phyloP scores from a whole-genome alignment of 2,329 filamentous ascomycete genomes.

The Aureobasidium pullulans region DNA sequence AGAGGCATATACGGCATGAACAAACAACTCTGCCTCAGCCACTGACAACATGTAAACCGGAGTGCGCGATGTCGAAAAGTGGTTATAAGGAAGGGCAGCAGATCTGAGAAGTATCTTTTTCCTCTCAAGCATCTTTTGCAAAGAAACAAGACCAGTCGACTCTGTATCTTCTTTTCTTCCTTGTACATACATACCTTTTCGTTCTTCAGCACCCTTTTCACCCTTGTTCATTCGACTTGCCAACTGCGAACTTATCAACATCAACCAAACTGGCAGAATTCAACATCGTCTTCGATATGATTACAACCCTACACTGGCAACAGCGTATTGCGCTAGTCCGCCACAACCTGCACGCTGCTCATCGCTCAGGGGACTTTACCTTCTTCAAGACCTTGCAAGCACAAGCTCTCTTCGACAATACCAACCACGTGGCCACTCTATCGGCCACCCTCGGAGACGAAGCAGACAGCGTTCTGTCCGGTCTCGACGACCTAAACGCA shows the following conservation, averaged over 20 bases:
- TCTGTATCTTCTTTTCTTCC: neutral
- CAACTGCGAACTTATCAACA: too few relatives aligned
- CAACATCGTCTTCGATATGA: constrained; percentile 21
- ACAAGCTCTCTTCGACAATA: constrained; percentile 36
- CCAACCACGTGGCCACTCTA: constrained; percentile 38
- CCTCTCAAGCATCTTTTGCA: neutral
- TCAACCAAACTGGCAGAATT: constrained; percentile 12
- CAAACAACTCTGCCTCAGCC: constrained; percentile 1
- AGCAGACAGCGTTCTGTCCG: constrained; percentile 36
- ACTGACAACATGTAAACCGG: constrained; percentile 1
- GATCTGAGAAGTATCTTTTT: neutral
- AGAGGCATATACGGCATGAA: neutral
- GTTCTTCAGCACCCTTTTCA: neutral
- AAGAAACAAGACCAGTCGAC: neutral
- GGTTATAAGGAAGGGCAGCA: neutral
- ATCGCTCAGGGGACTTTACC: constrained; percentile 37
- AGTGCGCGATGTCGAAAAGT: neutral
- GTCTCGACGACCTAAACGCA: constrained; percentile 40
- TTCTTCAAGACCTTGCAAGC: constrained; percentile 41
- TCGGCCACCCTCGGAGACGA: constrained; percentile 34
- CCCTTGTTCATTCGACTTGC: neutral
- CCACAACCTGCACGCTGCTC: constrained; percentile 38
- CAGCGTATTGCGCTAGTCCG: constrained; percentile 39
- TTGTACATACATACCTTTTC: neutral
- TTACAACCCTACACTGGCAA: constrained; percentile 37